Evolutionary conservation across 2,329 filamentous ascomycete species (phyloP), one percentile per base, ranked within the genome.

Genomic region (Fusarium torreyae): DNA sequence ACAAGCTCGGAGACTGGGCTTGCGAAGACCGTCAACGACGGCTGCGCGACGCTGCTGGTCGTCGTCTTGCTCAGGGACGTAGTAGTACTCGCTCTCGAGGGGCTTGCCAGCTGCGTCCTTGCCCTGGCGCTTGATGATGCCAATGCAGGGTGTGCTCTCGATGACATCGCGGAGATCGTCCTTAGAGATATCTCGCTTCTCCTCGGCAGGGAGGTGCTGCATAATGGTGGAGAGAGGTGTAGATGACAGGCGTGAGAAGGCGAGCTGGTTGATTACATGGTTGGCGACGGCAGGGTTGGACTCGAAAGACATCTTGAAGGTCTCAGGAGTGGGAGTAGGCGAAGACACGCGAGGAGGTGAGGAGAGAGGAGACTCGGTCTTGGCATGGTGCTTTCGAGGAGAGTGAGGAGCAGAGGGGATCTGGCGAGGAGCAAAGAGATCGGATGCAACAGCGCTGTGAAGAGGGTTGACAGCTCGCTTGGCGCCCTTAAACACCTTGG

Each of bases 51-150:
- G 88, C 76, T 91, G 88, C 68, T 90, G 87, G 76, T 98, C 94
- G 4, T 86, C 84, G 77, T 99, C 96, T 75, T 89, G 86, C 79
- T 98, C 95, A 0, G 94, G 92, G 9, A 98, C 86, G 76, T 99
- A 99, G 81, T 98, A 98, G 79, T 97, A 98, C 79, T 99, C 94
- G 83, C 93, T 97, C 84, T 99, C 95, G 1, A 99, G 87, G 8
- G 91, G 83, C 82, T 98, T 96, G 71, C 96, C 96, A 0, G 96
- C 95, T 7, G 96, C 96, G 77, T 99, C 96, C 80, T 98, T 99
- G 77, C 96, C 96, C 78, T 95, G 91, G 39, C 96, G 91, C 52
- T 87, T 86, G 74, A 99, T 97, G 78, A 96, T 91, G 46, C 96
- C 96, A 68, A 98, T 90, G 77, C 94, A 97, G 10, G 87, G 80